Evolutionary conservation across 208 protist species (phyloP), one percentile per base, ranked within the genome.

Genomic region (Trypanosomatidae sp.): DNA sequence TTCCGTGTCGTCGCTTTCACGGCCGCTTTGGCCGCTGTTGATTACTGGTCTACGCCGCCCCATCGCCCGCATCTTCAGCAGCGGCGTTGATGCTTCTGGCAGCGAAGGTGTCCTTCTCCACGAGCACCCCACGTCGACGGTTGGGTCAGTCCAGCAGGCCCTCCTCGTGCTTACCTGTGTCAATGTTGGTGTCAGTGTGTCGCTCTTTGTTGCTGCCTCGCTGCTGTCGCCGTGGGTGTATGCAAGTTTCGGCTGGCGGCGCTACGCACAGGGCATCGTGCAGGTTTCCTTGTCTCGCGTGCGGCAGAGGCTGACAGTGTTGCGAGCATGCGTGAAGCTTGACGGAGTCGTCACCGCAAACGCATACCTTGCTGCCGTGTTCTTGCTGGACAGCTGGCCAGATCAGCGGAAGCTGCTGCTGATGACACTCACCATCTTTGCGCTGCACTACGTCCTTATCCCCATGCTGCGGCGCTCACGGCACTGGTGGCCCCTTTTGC

Each of bases 241-340:
- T 10, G 79, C 70, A 15, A 75, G 72, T 10, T 94, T 94, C 77
- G 86, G 84, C 10, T 90, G 86, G 83, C 76, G 80, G 30, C 76
- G 69, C 3, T 94, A 87, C 76, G 69, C 77, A 60, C 81, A 87
- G 59, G 89, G 89, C 68, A 89, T 90, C 65, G 88, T 81, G 6
- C 79, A 77, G 15, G 74, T 68, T 46, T 55, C 28, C 22, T 41
- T 80, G 0, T 65, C 88, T 9, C 59, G 28, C 12, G 73, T 81
- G 49, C 86, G 72, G 8, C 71, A 73, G 15, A 66, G 82, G 3
- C 62, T 83, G 55, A 87, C 77, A 36, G 72, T 69, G 46, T 67
- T 90, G 66, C 81, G 85, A 46, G 84, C 90, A 9, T 86, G 83
- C 59, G 65, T 88, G 49, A 82, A 91, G 74, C 76, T 91, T 10